These are phyloP conservation scores for Panellus pusillus DNA, from an alignment of 768 basidiomycete species.

Conservation along the genomic window DNA sequence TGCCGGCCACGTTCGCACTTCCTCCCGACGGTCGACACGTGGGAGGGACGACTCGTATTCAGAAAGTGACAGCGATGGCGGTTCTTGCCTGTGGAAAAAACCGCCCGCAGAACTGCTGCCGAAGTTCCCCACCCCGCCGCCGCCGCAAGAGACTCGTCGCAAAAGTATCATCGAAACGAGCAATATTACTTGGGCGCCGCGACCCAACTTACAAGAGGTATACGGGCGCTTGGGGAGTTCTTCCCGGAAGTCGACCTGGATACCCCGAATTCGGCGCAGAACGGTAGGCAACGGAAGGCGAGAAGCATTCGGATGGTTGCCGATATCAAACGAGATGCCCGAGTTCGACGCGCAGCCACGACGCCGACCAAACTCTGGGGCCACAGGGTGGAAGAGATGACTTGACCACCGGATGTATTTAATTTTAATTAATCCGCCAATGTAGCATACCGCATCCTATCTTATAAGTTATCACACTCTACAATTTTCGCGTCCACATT, in stretches of 20 bases:
- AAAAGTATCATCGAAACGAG: slow-evolving; percentile 19
- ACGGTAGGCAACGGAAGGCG: slow-evolving; percentile 46
- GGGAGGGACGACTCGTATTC: slow-evolving; percentile 10
- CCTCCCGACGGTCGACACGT: slow-evolving; percentile 4
- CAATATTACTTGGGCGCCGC: slow-evolving; percentile 39
- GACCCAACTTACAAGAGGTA: slow-evolving; percentile 77
- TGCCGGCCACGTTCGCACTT: background rate
- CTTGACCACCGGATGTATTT: background rate
- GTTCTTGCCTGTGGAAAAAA: slow-evolving; percentile 30
- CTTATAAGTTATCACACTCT: no score
- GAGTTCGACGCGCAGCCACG: slow-evolving; percentile 37
- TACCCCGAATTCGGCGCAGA: slow-evolving; percentile 70
- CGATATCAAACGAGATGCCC: slow-evolving; percentile 56
- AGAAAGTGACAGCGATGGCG: slow-evolving; percentile 20
- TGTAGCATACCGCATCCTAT: no score
- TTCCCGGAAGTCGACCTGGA: slow-evolving; percentile 91
- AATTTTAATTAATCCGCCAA: no score
- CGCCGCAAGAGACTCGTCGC: slow-evolving; percentile 3
- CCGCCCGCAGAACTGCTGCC: slow-evolving; percentile 28
- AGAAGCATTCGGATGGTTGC: slow-evolving; percentile 85
- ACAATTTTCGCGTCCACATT: no score
- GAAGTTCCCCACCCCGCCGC: slow-evolving; percentile 3
- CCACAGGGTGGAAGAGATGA: slow-evolving; percentile 42
- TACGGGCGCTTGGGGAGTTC: slow-evolving; percentile 75
- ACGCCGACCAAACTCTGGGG: slow-evolving; percentile 43